phyloP scores from a whole-genome alignment of 768 basidiomycete genomes.

The Russula virescens region DNA sequence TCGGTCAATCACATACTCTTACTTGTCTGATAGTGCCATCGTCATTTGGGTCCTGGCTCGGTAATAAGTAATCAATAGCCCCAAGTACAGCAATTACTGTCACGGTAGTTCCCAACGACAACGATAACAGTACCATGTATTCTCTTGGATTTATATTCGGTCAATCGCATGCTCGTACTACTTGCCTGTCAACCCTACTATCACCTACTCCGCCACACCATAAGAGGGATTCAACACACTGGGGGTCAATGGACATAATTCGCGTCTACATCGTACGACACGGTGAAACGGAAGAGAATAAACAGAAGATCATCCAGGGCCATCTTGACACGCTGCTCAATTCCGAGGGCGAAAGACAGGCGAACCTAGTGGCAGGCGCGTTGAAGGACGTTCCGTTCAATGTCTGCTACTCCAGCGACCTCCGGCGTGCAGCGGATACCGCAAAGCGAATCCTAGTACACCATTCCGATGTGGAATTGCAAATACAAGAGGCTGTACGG shows the following conservation, averaged over 20 bases:
- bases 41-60: too few species aligned
- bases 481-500: constrained; percentile 44
- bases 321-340: constrained; percentile 69
- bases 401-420: constrained; percentile 64
- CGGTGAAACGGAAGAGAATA: constrained; percentile 72
- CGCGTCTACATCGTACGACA: constrained; percentile 67
- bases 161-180: too few species aligned
- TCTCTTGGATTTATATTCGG: too few species aligned
- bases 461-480: constrained; percentile 44
- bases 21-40: too few species aligned
- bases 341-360: constrained; percentile 54
- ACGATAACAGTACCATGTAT: too few species aligned
- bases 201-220: too few species aligned
- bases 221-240: background rate
- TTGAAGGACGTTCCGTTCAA: constrained; percentile 52
- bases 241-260: constrained; percentile 32
- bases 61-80: too few species aligned
- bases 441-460: constrained; percentile 54
- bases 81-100: too few species aligned
- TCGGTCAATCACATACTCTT: too few species aligned
- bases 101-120: too few species aligned
- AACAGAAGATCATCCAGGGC: constrained; percentile 61
- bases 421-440: constrained; percentile 67
- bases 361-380: constrained; percentile 46
- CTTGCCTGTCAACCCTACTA: too few species aligned